A percentile compares a stretch with the other conserved stretches of the same genome.
Evolutionary conservation across 306 rosid species (phyloP).

Genomic region (Abrus precatorius): DNA sequence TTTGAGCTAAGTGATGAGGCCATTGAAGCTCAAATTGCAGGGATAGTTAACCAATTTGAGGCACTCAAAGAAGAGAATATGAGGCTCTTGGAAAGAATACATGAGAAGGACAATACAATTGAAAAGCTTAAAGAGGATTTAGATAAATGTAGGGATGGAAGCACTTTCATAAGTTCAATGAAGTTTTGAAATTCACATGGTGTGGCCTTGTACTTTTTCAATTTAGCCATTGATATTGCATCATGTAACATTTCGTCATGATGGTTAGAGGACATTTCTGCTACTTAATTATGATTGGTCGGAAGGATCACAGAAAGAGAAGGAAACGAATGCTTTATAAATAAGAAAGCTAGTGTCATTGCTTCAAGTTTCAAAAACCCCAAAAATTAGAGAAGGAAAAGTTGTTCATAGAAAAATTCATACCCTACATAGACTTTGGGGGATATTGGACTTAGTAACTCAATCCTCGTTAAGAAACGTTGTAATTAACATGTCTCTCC

Average conservation of each 20-base stretch:
- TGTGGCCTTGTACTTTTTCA: background rate
- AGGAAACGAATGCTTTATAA: background rate
- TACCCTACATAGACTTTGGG: too few species aligned
- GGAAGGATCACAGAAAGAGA: background rate
- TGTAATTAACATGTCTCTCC: too few species aligned
- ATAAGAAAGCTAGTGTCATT: too few species aligned
- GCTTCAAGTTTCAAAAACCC: too few species aligned
- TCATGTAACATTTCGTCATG: background rate
- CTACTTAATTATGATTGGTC: background rate
- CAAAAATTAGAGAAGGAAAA: too few species aligned
- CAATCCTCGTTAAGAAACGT: too few species aligned
- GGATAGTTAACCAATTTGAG: slow-evolving; percentile 65
- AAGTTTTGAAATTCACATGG: background rate
- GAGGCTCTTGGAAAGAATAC: slow-evolving; percentile 50
- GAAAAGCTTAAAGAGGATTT: slow-evolving; percentile 59
- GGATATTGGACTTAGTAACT: too few species aligned
- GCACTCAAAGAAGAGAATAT: slow-evolving; percentile 60
- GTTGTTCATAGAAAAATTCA: too few species aligned
- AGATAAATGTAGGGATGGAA: slow-evolving; percentile 45
- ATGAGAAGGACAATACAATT: slow-evolving; percentile 56
- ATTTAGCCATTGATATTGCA: background rate
- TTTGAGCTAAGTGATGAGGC: slow-evolving; percentile 84
- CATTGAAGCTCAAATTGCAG: slow-evolving; percentile 74
- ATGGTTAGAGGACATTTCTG: background rate
- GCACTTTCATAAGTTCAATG: background rate